phyloP scores from a whole-genome alignment of 495 filamentous ascomycete genomes.

The Aspergillus sclerotioniger region DNA sequence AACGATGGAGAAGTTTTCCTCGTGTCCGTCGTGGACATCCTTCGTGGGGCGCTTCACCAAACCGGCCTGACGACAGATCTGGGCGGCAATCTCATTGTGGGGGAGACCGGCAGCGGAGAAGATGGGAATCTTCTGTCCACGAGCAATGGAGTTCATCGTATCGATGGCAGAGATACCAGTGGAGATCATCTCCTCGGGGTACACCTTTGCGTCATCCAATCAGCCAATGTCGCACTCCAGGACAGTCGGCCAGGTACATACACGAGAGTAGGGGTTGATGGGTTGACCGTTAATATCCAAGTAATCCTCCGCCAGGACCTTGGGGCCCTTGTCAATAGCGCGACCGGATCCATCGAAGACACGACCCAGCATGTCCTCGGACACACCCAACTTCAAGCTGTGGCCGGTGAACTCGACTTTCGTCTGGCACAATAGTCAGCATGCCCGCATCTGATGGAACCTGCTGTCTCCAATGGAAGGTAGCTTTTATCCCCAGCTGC shows the following conservation, averaged over 20 bases:
- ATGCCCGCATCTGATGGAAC: background rate
- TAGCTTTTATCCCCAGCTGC: background rate
- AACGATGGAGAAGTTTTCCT: slow-evolving; percentile 99
- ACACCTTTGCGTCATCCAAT: slow-evolving; percentile 58
- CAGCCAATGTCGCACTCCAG: slow-evolving; percentile 10
- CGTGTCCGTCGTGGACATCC: slow-evolving; percentile 92
- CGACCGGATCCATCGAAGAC: slow-evolving; percentile 98
- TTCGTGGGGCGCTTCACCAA: slow-evolving; percentile 88
- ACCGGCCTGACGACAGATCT: slow-evolving; percentile 94
- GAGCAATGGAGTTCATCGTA: slow-evolving; percentile 99
- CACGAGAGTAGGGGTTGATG: slow-evolving; percentile 97
- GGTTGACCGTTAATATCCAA: slow-evolving; percentile 99
- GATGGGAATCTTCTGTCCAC: slow-evolving; percentile 99
- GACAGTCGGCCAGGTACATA: slow-evolving; percentile 37
- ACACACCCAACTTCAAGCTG: slow-evolving; percentile 96
- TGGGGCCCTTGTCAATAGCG: slow-evolving; percentile 97
- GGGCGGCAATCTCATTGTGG: slow-evolving; percentile 98
- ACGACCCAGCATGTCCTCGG: slow-evolving; percentile 98
- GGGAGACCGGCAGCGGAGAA: slow-evolving; percentile 98
- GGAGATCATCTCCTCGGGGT: slow-evolving; percentile 99
- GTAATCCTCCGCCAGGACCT: slow-evolving; percentile 96
- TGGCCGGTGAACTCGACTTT: slow-evolving; percentile 96
- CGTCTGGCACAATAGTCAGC: slow-evolving; percentile 54
- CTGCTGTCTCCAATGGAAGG: too few species aligned
- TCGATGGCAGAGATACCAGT: slow-evolving; percentile 99